A percentile compares a stretch with the other conserved stretches of the same genome.
Evolutionary conservation across 768 basidiomycete genomes (phyloP).

Genomic region (Fomitopsis pulvina): DNA sequence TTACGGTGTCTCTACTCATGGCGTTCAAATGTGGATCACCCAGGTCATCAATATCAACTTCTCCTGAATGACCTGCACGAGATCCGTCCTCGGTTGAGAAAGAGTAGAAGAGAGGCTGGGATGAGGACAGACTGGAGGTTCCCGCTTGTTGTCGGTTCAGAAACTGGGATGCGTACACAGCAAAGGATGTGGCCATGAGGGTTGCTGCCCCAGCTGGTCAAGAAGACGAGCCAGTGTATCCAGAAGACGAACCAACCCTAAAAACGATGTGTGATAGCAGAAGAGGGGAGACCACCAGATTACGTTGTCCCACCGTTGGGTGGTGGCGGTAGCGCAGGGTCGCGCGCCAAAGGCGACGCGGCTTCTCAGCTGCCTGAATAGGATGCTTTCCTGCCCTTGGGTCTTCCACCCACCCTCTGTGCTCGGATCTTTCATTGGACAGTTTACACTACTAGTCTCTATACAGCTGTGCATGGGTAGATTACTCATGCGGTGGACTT

Average conservation of each 20-base stretch:
- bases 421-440: no score
- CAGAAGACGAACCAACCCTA: neutral
- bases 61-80: slow-evolving; percentile 40
- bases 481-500: no score
- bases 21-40: slow-evolving; percentile 71
- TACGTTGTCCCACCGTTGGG: neutral
- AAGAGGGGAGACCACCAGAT: neutral
- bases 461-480: no score
- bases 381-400: no score
- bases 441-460: no score
- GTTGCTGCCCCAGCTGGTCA: neutral
- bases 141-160: slow-evolving; percentile 51
- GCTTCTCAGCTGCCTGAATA: neutral
- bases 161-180: slow-evolving; percentile 79
- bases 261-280: neutral
- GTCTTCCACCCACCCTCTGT: no score
- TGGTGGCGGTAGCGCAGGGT: no score
- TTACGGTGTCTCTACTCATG: slow-evolving; percentile 25
- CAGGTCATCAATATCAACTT: slow-evolving; percentile 57
- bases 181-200: slow-evolving; percentile 62
- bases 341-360: neutral
- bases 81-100: slow-evolving; percentile 73
- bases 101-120: slow-evolving; percentile 83
- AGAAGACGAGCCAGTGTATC: neutral
- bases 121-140: slow-evolving; percentile 46